These are phyloP conservation scores for Fusarium sp. DNA, from an alignment of 2,329 filamentous ascomycete species.

Conservation along the genomic window DNA sequence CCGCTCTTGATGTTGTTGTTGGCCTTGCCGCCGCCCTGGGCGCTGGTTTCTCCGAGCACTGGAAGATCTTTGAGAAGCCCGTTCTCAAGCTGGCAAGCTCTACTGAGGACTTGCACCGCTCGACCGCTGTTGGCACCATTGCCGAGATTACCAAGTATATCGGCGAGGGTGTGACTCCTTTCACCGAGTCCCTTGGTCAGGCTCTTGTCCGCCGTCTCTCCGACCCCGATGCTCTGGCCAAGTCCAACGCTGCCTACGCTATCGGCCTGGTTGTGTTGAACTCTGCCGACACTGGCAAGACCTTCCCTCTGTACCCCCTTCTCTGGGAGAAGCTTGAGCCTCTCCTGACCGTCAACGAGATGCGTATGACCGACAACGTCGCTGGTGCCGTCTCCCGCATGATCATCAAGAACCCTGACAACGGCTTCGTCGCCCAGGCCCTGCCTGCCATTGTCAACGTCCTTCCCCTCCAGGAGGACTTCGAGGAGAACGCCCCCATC, in stretches of 20 bases:
- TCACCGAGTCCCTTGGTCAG: conserved; percentile 81
- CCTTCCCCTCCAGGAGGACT: conserved; percentile 92
- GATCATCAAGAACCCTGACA: conserved; percentile 89
- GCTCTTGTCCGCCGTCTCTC: conserved; percentile 86
- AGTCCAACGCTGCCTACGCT: conserved; percentile 95
- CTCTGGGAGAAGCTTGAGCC: conserved; percentile 91
- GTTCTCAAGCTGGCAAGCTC: conserved; percentile 89
- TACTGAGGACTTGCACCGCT: conserved; percentile 87
- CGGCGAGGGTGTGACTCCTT: conserved; percentile 82
- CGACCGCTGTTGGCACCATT: conserved; percentile 89
- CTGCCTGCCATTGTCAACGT: conserved; percentile 83
- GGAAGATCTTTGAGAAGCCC: conserved; percentile 96
- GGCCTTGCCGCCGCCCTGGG: conserved; percentile 87
- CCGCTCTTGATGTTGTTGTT: conserved; percentile 89
- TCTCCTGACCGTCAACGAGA: conserved; percentile 80
- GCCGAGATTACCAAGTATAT: conserved; percentile 92
- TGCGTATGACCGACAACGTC: conserved; percentile 91
- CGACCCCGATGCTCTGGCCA: conserved; percentile 91
- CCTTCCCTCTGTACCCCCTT: conserved; percentile 80
- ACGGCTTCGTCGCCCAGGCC: conserved; percentile 83
- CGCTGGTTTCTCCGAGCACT: conserved; percentile 83
- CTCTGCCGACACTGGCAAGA: conserved; percentile 76
- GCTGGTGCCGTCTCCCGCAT: conserved; percentile 91
- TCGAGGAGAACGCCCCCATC: conserved; percentile 94
- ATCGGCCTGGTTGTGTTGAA: conserved; percentile 86